A percentile compares a stretch with the other conserved stretches of the same genome.
These are phyloP conservation scores for Euphorbia pulcherrima DNA, from an alignment of 345 rosid genomes.

Conservation along the genomic window DNA sequence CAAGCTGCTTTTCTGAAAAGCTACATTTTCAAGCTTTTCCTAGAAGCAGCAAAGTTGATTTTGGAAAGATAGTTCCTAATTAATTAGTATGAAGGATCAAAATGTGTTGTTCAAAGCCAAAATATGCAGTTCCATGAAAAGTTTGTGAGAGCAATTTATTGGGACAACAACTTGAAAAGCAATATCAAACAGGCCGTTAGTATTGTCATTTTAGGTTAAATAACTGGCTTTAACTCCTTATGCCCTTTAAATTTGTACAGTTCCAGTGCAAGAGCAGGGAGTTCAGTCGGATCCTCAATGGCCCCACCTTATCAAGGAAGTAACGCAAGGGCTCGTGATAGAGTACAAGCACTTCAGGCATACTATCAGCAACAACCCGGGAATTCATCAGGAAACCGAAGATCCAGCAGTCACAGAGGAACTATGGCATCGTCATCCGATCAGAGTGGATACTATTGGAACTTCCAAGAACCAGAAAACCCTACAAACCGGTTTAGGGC, in stretches of 20 bases:
- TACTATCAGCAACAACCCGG: conserved; percentile 82
- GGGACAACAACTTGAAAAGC: too few relatives aligned
- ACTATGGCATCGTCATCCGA: conserved; percentile 63
- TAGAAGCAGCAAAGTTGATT: too few relatives aligned
- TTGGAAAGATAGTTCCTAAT: too few relatives aligned
- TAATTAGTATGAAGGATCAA: too few relatives aligned
- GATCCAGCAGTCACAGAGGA: conserved; percentile 53
- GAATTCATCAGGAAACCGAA: conserved; percentile 44
- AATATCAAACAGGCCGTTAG: too few relatives aligned
- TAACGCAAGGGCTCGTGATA: conserved; percentile 74
- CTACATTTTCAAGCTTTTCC: too few relatives aligned
- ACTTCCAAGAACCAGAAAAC: conserved; percentile 43
- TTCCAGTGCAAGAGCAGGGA: conserved; percentile 62
- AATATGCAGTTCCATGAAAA: too few relatives aligned
- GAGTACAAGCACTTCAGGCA: conserved; percentile 91
- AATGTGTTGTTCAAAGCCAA: too few relatives aligned
- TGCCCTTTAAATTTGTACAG: conserved; percentile 29
- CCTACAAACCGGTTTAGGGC: conserved; percentile 14
- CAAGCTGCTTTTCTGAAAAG: too few relatives aligned
- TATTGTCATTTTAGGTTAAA: not conserved
- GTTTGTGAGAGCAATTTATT: too few relatives aligned
- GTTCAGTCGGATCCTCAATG: conserved; percentile 59
- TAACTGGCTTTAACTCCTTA: not conserved
- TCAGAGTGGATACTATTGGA: conserved; percentile 61
- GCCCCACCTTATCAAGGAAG: conserved; percentile 86